These are phyloP conservation scores for Trichoderma koningiopsis DNA, from an alignment of 2,329 filamentous ascomycete species.

Conservation along the genomic window DNA sequence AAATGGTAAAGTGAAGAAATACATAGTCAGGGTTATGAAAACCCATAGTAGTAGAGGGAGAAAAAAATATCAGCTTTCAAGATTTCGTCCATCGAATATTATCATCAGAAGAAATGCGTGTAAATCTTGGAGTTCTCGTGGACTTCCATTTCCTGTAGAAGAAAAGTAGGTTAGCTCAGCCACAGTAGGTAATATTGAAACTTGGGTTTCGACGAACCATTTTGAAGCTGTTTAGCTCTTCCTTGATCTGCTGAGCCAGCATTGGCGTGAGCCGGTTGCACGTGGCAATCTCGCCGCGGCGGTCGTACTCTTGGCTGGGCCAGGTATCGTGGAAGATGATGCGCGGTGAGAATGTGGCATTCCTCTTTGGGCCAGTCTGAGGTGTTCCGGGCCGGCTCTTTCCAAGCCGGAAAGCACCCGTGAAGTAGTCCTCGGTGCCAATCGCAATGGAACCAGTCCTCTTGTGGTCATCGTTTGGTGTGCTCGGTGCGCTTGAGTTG, in stretches of 20 bases:
- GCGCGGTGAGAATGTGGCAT: constrained; percentile 81
- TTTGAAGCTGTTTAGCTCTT: constrained; percentile 98
- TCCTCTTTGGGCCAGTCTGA: constrained; percentile 63
- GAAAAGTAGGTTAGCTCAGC: constrained; percentile 42
- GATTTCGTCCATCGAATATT: constrained; percentile 30
- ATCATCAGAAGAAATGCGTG: constrained; percentile 92
- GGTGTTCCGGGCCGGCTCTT: constrained; percentile 83
- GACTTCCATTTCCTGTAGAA: constrained; percentile 91
- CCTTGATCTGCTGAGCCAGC: constrained; percentile 98
- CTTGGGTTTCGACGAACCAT: constrained; percentile 56
- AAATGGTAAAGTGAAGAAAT: constrained; percentile 53
- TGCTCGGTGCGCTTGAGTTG: constrained; percentile 82
- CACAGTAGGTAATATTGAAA: not conserved
- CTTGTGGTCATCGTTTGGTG: constrained; percentile 75
- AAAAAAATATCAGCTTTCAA: constrained; percentile 34
- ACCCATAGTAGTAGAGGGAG: constrained; percentile 26
- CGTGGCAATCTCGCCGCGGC: constrained; percentile 91
- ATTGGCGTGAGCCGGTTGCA: constrained; percentile 97
- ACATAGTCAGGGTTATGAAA: constrained; percentile 45
- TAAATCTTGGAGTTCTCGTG: constrained; percentile 99
- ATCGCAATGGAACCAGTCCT: constrained; percentile 71
- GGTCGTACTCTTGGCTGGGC: constrained; percentile 94
- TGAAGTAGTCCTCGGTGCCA: constrained; percentile 87
- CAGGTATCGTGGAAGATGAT: constrained; percentile 96
- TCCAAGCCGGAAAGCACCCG: constrained; percentile 72